phyloP scores from a whole-genome alignment of 2,329 filamentous ascomycete genomes.

The Fusarium bulbicola region DNA sequence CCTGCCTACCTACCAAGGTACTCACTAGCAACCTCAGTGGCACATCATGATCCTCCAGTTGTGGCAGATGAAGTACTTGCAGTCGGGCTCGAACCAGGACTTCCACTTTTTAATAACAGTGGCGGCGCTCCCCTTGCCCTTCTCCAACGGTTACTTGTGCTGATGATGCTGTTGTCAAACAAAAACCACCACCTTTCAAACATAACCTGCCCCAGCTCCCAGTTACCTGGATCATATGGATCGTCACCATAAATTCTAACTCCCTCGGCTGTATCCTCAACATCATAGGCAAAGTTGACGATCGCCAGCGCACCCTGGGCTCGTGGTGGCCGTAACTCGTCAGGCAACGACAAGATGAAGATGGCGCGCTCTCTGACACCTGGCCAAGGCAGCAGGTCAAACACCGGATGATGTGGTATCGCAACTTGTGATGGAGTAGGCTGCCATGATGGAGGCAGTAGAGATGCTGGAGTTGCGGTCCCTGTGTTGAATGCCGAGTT shows the following conservation, averaged over 20 bases:
- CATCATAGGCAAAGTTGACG: slow-evolving; percentile 63
- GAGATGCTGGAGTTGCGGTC: slow-evolving; percentile 43
- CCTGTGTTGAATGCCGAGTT: slow-evolving; percentile 57
- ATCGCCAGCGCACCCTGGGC: slow-evolving; percentile 59
- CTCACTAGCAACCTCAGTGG: not conserved
- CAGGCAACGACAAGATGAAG: slow-evolving; percentile 59
- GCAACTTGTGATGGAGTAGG: slow-evolving; percentile 60
- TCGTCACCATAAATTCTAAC: slow-evolving; percentile 59
- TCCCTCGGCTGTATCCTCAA: slow-evolving; percentile 65
- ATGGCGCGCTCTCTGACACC: slow-evolving; percentile 62
- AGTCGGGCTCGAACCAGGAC: not conserved
- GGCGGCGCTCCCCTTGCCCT: slow-evolving; percentile 55
- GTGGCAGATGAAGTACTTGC: not conserved
- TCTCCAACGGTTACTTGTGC: slow-evolving; percentile 62
- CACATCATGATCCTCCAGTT: not conserved
- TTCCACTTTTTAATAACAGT: slow-evolving; percentile 34
- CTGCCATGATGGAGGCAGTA: slow-evolving; percentile 58
- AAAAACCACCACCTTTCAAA: slow-evolving; percentile 70
- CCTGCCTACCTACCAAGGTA: not conserved
- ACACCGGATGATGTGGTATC: slow-evolving; percentile 64
- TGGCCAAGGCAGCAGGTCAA: slow-evolving; percentile 69
- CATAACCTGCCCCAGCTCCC: slow-evolving; percentile 67
- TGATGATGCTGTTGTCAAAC: slow-evolving; percentile 63
- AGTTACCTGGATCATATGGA: slow-evolving; percentile 57
- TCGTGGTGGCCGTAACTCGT: slow-evolving; percentile 55